Conservation (phyloP, 768 basidiomycete genomes). For the Boletus vinaceobasis region DNA sequence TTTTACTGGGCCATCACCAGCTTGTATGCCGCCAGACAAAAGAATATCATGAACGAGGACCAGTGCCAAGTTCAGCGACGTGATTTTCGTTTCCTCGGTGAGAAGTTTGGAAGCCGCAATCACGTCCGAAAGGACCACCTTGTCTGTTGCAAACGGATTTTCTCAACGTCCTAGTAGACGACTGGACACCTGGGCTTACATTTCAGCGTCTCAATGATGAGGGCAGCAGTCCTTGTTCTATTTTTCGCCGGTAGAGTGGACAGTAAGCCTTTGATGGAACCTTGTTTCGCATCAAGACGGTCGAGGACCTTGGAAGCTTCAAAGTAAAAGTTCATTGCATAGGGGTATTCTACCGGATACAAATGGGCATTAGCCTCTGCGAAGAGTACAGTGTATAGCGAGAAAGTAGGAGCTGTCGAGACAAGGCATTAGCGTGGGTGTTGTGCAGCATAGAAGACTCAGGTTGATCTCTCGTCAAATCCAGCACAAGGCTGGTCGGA, state of each 20-base stretch:
- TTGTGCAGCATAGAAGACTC: constrained; percentile 16
- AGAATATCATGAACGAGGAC: constrained; percentile 91
- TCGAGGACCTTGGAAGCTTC: constrained; percentile 82
- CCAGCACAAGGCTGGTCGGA: constrained; percentile 56
- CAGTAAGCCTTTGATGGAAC: constrained; percentile 87
- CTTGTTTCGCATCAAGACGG: constrained; percentile 81
- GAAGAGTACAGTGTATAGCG: constrained; percentile 20
- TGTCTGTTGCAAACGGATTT: constrained; percentile 49
- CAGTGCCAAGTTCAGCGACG: constrained; percentile 70
- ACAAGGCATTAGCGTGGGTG: constrained; percentile 29
- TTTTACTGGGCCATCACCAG: constrained; percentile 87
- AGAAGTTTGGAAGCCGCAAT: constrained; percentile 66
- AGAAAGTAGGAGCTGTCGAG: constrained; percentile 13
- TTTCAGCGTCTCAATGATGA: constrained; percentile 94
- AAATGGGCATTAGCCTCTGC: constrained; percentile 25
- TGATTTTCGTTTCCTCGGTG: constrained; percentile 71
- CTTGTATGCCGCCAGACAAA: constrained; percentile 80
- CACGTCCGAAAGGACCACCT: constrained; percentile 66
- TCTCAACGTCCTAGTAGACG: constrained; percentile 6
- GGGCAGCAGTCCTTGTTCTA: constrained; percentile 75
- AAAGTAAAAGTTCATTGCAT: constrained; percentile 92
- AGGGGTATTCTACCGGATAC: constrained; percentile 27
- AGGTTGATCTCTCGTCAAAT: constrained; percentile 46
- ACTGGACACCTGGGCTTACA: constrained; percentile 51
- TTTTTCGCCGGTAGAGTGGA: constrained; percentile 69